Evolutionary conservation across 306 rosid genomes (phyloP), one percentile per base, ranked within the genome.

Genomic region (Rosa lucieae): DNA sequence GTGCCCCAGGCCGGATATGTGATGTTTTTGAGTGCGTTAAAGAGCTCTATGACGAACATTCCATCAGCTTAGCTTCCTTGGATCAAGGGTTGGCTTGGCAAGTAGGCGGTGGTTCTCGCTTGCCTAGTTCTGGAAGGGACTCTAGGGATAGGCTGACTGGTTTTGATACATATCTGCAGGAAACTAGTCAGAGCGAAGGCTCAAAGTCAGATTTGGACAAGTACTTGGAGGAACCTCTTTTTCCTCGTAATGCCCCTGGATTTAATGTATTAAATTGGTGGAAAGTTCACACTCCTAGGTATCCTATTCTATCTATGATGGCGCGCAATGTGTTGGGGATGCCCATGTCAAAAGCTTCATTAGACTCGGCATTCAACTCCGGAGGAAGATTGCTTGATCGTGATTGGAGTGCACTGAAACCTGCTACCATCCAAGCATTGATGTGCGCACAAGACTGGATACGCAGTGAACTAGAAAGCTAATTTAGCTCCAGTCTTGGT

Each of bases 371-470:
- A 0, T 95, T 87, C 82, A 87, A 53, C 42, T 77, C 84, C 0
- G 74, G 86, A 23, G 89, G 89, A 79, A 91, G 88, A 82, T 85
- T 88, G 79, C 89, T 93, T 72, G 90, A 85, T 82, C 92, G 92
- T 12, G 89, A 89, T 66, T 93, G 99, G 99, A 85, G 94, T 80
- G 87, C 91, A 18, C 87, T 88, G 58, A 88, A 77, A 79, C 91
- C 96, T 44, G 65, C 73, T 17, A 96, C 99, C 8, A 86, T 91
- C 58, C 94, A 96, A 86, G 98, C 97, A 70, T 84, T 96, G 88
- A 89, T 96, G 82, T 96, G 99, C 75, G 90, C 99, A 40, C 97
- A 86, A 84, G 97, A 96, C 86, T 96, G 99, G 99, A 93, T 96
- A 62, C 82, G 88, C 78, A 88, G 97, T 85, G 98, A 96, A 88